Conservation (phyloP, 2,329 filamentous ascomycete genomes). For the Pestalotiopsis sp. region DNA sequence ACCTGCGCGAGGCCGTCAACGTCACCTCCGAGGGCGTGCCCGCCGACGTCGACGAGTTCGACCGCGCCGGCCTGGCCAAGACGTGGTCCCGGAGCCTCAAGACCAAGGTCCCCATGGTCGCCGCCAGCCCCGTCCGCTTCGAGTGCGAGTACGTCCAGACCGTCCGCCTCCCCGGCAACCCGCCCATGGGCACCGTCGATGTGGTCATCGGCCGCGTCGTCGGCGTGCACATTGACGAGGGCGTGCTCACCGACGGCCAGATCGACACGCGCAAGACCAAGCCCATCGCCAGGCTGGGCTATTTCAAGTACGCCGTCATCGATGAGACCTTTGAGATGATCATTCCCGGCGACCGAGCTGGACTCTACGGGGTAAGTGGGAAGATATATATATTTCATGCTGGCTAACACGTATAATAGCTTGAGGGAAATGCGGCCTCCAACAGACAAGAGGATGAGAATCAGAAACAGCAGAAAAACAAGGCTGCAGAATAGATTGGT, state of each 20-base stretch:
- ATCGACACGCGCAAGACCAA: slow-evolving; percentile 58
- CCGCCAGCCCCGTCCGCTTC: slow-evolving; percentile 56
- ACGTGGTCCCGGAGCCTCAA: slow-evolving; percentile 39
- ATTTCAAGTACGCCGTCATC: slow-evolving; percentile 61
- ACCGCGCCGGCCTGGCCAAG: slow-evolving; percentile 50
- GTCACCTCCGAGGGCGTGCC: slow-evolving; percentile 52
- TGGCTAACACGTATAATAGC: not conserved
- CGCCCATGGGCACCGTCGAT: slow-evolving; percentile 60
- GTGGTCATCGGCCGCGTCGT: slow-evolving; percentile 60
- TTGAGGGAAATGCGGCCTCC: not conserved
- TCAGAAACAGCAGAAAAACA: not conserved
- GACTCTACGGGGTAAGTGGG: slow-evolving; percentile 3
- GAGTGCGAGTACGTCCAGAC: slow-evolving; percentile 61
- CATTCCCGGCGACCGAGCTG: slow-evolving; percentile 40
- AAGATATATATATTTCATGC: not conserved
- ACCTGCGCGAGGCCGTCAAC: slow-evolving; percentile 58
- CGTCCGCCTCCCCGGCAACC: slow-evolving; percentile 55
- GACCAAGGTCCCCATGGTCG: slow-evolving; percentile 51
- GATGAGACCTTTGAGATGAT: slow-evolving; percentile 62
- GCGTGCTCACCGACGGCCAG: slow-evolving; percentile 55
- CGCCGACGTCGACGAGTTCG: slow-evolving; percentile 57
- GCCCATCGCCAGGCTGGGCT: slow-evolving; percentile 63
- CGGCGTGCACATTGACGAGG: slow-evolving; percentile 58
- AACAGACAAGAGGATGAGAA: not conserved
- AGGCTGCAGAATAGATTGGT: not conserved